Evolutionary conservation across 768 basidiomycete genomes (phyloP), one percentile per base, ranked within the genome.

Genomic region (Tylopilus balloui): DNA sequence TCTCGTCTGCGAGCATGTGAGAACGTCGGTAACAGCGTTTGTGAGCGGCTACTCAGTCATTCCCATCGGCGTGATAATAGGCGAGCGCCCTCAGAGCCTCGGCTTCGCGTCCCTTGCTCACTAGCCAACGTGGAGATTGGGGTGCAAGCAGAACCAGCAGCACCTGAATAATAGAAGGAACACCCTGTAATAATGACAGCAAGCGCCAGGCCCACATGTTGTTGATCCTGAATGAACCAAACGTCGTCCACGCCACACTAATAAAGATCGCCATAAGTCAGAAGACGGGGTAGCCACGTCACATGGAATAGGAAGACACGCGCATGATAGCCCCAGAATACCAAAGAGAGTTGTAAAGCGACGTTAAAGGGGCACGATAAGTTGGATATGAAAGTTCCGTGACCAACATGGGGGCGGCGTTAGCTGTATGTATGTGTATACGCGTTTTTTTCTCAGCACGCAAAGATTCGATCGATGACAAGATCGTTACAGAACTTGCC

Each of bases 331-430:
- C 77, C 47, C 89, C 90, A n/a, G 85, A 83, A 61, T 88, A 88
- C 88, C 90, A 92, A 52, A 90, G 79, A 21, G 86, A 82, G 75
- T 89, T 88, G 73, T 86, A 89, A 42, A 80, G 70, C 1, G 86
- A 83, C 10, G 87, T 92, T 51, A 92, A 67, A 17, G 81, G 81
- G 12, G 82, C 84, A 55, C 91, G 88, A 66, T 93, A 83, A 2
- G 78, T 73, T 13, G 90, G 90, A 67, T 91, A 92, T 0, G 89
- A 77, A 25, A 92, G 69, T 67, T 92, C 91, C 38, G 88, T 85
- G 49, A 92, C 80, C 68, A 92, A 70, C 74, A 91, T 79, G 14
- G 91, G 88, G 4, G 89, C 87, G 42, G 88, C 81, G 59, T 81
- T 83, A 21, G 79, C 79, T 75, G 60, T 42, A 42, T 55, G 32